phyloP scores from a whole-genome alignment of 176 grass and related monocot species.

The Rhipidocladum racemiflorum region DNA sequence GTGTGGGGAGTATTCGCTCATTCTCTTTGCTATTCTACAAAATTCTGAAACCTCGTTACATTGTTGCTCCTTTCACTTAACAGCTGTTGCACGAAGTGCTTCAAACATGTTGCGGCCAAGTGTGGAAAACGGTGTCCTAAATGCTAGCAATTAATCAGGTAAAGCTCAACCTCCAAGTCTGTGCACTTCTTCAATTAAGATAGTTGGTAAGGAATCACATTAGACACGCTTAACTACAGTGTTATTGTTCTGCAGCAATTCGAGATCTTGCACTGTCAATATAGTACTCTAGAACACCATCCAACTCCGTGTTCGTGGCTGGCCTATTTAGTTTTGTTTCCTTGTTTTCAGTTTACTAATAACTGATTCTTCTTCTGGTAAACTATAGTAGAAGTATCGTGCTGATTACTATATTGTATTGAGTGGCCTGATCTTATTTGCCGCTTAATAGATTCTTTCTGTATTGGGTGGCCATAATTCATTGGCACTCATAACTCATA shows the following conservation, averaged over 20 bases:
- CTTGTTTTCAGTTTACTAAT: background rate
- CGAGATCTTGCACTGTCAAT: constrained; percentile 80
- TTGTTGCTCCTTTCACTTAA: background rate
- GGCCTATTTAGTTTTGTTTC: constrained; percentile 42
- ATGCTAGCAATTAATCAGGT: constrained; percentile 86
- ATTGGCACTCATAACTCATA: background rate
- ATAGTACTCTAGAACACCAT: constrained; percentile 94
- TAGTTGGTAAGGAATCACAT: background rate
- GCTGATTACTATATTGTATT: background rate
- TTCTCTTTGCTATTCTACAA: background rate
- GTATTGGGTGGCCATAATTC: background rate
- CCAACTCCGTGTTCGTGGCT: constrained; percentile 57
- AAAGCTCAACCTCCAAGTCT: background rate
- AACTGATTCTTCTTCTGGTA: background rate
- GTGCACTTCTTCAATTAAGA: background rate
- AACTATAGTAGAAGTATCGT: background rate
- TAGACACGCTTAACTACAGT: background rate
- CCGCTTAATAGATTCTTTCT: background rate
- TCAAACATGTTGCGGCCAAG: constrained; percentile 63
- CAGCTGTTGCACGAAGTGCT: constrained; percentile 89
- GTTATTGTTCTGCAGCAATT: constrained; percentile 52
- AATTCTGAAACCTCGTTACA: background rate
- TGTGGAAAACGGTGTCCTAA: constrained; percentile 88
- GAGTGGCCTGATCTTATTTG: background rate
- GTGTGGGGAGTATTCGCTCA: background rate